phyloP scores from a whole-genome alignment of 2,329 filamentous ascomycete species.

The Ceratocystis harringtonii region DNA sequence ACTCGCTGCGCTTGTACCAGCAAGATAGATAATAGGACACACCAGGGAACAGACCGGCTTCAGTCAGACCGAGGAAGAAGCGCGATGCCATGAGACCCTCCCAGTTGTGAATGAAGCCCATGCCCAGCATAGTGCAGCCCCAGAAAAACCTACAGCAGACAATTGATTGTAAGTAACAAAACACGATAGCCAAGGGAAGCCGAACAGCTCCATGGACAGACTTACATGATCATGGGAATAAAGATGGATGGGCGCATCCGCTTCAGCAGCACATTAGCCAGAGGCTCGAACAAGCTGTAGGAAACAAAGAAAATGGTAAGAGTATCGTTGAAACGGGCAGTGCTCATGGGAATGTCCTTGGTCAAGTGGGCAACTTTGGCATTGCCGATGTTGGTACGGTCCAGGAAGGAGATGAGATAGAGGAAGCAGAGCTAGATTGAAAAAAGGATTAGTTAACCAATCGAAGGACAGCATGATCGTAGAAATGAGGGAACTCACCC shows the following conservation, averaged over 20 bases:
- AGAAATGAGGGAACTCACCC: slow-evolving; percentile 25
- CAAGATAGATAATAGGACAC: slow-evolving; percentile 70
- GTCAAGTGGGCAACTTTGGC: slow-evolving; percentile 44
- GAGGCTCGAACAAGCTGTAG: slow-evolving; percentile 62
- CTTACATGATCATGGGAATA: slow-evolving; percentile 65
- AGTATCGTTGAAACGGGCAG: slow-evolving; percentile 54
- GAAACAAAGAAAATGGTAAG: slow-evolving; percentile 79
- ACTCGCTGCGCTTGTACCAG: slow-evolving; percentile 69
- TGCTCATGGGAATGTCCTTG: slow-evolving; percentile 45
- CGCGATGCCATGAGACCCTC: slow-evolving; percentile 50
- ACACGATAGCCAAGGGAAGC: slow-evolving; percentile 1
- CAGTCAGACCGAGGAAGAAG: slow-evolving; percentile 57
- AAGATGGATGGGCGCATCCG: slow-evolving; percentile 61
- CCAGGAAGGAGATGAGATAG: slow-evolving; percentile 60
- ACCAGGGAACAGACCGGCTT: slow-evolving; percentile 62
- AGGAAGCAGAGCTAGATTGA: slow-evolving; percentile 44
- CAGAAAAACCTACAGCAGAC: slow-evolving; percentile 36
- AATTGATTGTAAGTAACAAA: slow-evolving; percentile 13
- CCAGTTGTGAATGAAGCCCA: slow-evolving; percentile 51
- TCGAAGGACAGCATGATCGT: not conserved
- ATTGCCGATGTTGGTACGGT: slow-evolving; percentile 63
- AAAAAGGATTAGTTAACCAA: not conserved
- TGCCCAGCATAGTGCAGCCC: slow-evolving; percentile 55
- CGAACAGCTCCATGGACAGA: slow-evolving; percentile 18
- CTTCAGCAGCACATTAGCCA: slow-evolving; percentile 72